Evolutionary conservation across 345 rosid species (phyloP), one percentile per base, ranked within the genome.

Genomic region (Litchi chinensis): DNA sequence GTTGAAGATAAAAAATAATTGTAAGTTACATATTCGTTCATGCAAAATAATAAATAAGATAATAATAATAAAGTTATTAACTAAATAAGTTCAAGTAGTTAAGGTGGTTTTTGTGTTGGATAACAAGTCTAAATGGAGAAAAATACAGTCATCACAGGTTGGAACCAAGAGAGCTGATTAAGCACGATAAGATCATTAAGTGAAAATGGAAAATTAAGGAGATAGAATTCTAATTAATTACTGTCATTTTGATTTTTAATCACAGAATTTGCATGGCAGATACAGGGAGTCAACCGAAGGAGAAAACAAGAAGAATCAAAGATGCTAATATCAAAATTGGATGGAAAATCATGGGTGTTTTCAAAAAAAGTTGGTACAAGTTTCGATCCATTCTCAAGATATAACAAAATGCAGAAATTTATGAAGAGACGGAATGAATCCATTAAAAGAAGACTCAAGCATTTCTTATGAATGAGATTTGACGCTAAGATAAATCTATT

Each of bases 301-400:
- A 5, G 52, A 74, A 21, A 16, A 24, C 78, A 8, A 7, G 2
- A n/a, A 66, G 39, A 65, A 50, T 19, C 16, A 65, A 68, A 32
- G 59, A 71, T 44, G 32, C 5, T 0, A 28, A 22, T 65, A 50
- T 46, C n/a, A 67, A 24, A 37, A 43, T 18, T 15, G 70, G 75
- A 32, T 76, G 79, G 76, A 80, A 64, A 65, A 5, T 80, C n/a
- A 43, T 76, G 13, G 79, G 79, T n/a, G 3, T 69, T 24, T 79
- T 40, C 63, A 46, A 71, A 37, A 65, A 21, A 65, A 44, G 68
- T 21, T 71, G 81, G 81, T 78, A 78, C 43, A 71, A 21, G 26
- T 22, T 78, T 10, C 75, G 71, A 3, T 24, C 12, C 15, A 10
- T n/a, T 5, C 18, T 70, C 15, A 28, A 63, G 32, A 46, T 71